phyloP scores from a whole-genome alignment of 2,329 filamentous ascomycete species.

The Nannizzia gypsea region DNA sequence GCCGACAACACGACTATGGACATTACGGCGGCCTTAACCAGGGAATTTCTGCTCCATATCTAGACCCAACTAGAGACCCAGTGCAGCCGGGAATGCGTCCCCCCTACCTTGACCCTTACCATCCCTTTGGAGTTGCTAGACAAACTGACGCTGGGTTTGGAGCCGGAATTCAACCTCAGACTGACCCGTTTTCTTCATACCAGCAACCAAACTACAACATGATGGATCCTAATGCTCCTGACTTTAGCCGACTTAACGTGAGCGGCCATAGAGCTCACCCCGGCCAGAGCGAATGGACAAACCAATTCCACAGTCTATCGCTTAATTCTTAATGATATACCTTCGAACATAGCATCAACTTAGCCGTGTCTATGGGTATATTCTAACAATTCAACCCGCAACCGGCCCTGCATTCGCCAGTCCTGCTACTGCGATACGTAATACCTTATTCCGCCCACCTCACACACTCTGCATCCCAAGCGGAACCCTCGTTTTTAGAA shows the following conservation, averaged over 20 bases:
- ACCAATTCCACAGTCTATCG: conserved; percentile 58
- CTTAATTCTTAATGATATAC: conserved; percentile 43
- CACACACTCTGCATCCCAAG: neutral
- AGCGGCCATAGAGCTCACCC: conserved; percentile 25
- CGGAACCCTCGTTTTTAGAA: neutral
- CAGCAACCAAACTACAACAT: conserved; percentile 26
- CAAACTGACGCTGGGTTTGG: conserved; percentile 26
- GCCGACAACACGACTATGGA: conserved; percentile 30
- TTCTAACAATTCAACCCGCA: neutral
- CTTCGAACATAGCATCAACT: neutral
- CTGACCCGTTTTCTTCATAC: conserved; percentile 29
- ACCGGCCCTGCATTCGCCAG: neutral
- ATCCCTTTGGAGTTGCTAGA: conserved; percentile 23
- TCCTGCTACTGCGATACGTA: neutral
- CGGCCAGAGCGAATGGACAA: conserved; percentile 46
- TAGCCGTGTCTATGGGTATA: neutral
- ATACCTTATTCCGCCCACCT: neutral
- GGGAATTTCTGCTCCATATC: conserved; percentile 13
- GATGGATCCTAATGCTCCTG: conserved; percentile 26
- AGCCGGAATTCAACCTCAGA: conserved; percentile 17
- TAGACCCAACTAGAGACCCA: conserved; percentile 20
- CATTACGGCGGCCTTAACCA: conserved; percentile 17
- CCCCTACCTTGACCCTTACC: conserved; percentile 29
- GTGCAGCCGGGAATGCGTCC: conserved; percentile 18
- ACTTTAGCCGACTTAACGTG: conserved; percentile 27